These are phyloP conservation scores for Bigelowiella natans DNA, from an alignment of 78 protist species.

Conservation along the genomic window DNA sequence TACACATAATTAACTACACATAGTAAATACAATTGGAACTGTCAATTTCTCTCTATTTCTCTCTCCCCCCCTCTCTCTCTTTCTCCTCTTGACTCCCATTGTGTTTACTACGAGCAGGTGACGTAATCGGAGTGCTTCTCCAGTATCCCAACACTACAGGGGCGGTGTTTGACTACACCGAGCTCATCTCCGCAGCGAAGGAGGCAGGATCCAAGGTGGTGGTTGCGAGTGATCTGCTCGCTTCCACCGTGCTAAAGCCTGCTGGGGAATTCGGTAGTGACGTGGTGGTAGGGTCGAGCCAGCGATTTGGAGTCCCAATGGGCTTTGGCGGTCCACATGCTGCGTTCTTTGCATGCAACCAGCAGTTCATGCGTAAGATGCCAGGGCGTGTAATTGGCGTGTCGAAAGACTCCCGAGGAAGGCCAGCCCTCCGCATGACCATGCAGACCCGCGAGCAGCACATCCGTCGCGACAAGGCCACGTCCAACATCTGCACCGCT, in stretches of 20 bases:
- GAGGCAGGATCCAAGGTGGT: not conserved
- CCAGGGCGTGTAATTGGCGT: constrained; percentile 95
- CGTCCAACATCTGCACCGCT: constrained; percentile 95
- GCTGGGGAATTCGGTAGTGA: constrained; percentile 76
- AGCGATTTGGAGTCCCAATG: constrained; percentile 92
- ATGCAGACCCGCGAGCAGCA: constrained; percentile 98
- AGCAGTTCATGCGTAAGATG: constrained; percentile 57
- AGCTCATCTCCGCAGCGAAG: not conserved
- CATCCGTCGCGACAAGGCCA: constrained; percentile 74
- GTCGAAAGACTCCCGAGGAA: constrained; percentile 17
- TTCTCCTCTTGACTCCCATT: constrained; percentile 68
- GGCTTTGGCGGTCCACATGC: constrained; percentile 97
- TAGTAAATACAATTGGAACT: constrained; percentile 46
- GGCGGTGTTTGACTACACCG: not conserved
- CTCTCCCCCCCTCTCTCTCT: constrained; percentile 73
- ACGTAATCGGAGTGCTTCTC: not conserved
- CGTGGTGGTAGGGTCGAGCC: constrained; percentile 71
- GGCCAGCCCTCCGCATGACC: constrained; percentile 80
- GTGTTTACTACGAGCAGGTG: constrained; percentile 39
- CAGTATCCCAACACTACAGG: constrained; percentile 21
- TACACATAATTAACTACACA: not conserved
- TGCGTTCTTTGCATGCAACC: constrained; percentile 78
- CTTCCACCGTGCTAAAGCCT: constrained; percentile 67
- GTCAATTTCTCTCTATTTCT: too few species aligned
- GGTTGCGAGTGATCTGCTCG: constrained; percentile 74